These are phyloP conservation scores for Xerocomus amazonicus DNA, from an alignment of 1,284 basidiomycete species.

Conservation along the genomic window DNA sequence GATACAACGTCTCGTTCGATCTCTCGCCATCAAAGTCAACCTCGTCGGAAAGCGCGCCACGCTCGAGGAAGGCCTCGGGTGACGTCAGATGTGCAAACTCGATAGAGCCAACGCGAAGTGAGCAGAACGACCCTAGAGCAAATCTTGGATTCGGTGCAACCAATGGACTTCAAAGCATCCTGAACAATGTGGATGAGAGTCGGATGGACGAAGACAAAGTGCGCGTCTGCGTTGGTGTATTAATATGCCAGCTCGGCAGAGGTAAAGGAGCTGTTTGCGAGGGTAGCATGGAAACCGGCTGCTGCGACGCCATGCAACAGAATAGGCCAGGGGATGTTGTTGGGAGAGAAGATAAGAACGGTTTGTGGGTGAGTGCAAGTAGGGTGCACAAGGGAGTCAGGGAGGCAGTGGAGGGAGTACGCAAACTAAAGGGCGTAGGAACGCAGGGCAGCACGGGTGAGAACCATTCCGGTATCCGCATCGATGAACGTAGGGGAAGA, in stretches of 20 bases:
- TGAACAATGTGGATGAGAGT: slow-evolving; percentile 44
- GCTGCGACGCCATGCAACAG: slow-evolving; percentile 53
- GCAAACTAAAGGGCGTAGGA: slow-evolving; percentile 42
- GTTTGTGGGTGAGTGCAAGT: slow-evolving; percentile 39
- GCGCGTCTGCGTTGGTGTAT: slow-evolving; percentile 52
- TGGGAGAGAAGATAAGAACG: slow-evolving; percentile 57
- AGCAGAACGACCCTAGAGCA: slow-evolving; percentile 46
- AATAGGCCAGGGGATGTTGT: slow-evolving; percentile 62
- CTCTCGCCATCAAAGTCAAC: slow-evolving; percentile 48
- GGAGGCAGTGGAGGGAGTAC: slow-evolving; percentile 43
- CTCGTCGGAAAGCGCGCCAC: slow-evolving; percentile 44
- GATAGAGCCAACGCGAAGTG: slow-evolving; percentile 35
- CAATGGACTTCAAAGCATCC: slow-evolving; percentile 43
- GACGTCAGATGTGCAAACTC: slow-evolving; percentile 29
- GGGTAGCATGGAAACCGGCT: slow-evolving; percentile 49
- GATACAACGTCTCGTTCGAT: slow-evolving; percentile 51
- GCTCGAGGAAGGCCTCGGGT: slow-evolving; percentile 43
- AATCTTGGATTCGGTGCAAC: slow-evolving; percentile 40
- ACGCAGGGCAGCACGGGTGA: slow-evolving; percentile 56
- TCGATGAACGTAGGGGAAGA: slow-evolving; percentile 62
- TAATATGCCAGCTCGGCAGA: slow-evolving; percentile 46
- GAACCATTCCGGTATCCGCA: slow-evolving; percentile 50
- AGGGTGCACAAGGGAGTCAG: slow-evolving; percentile 28
- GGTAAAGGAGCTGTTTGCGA: slow-evolving; percentile 46
- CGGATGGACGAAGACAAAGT: slow-evolving; percentile 52